phyloP scores from a whole-genome alignment of 306 rosid species.

The Acacia confusa region DNA sequence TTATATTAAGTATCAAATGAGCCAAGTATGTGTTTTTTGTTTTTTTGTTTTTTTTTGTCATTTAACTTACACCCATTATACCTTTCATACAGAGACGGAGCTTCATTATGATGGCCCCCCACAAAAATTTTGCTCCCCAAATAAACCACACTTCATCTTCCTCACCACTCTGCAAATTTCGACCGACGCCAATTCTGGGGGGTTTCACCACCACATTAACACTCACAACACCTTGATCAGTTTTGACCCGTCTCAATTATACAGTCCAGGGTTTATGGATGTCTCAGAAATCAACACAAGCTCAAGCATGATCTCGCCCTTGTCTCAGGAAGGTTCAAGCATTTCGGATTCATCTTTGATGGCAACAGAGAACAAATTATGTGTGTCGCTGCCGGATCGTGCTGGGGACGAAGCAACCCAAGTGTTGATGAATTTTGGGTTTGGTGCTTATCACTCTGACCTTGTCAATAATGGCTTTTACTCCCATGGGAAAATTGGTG shows the following conservation, averaged over 20 bases:
- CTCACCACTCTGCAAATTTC: constrained; percentile 13
- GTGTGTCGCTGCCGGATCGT: constrained; percentile 31
- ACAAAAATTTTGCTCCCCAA: constrained; percentile 21
- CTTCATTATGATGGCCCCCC: no score
- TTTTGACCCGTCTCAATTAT: constrained; percentile 25
- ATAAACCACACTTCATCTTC: constrained; percentile 27
- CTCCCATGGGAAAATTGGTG: constrained; percentile 41
- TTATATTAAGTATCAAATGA: no score
- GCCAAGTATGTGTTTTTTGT: no score
- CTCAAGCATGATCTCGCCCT: constrained; percentile 36
- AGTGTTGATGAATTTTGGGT: constrained; percentile 48
- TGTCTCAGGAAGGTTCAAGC: constrained; percentile 53
- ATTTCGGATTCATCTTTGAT: constrained; percentile 45
- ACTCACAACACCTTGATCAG: not conserved
- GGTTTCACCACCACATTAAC: constrained; percentile 10
- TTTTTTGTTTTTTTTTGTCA: no score
- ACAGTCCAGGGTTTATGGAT: constrained; percentile 26
- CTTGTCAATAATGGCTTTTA: constrained; percentile 34
- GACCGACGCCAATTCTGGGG: constrained; percentile 22
- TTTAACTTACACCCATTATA: no score
- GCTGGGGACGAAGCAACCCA: constrained; percentile 34
- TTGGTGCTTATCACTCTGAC: constrained; percentile 44
- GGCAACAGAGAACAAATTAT: constrained; percentile 30
- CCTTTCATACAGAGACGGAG: no score
- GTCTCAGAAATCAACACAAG: constrained; percentile 40